Evolutionary conservation across 139 green algal species (phyloP), one percentile per base, ranked within the genome.

Genomic region (Chlamydomonas asymmetrica): DNA sequence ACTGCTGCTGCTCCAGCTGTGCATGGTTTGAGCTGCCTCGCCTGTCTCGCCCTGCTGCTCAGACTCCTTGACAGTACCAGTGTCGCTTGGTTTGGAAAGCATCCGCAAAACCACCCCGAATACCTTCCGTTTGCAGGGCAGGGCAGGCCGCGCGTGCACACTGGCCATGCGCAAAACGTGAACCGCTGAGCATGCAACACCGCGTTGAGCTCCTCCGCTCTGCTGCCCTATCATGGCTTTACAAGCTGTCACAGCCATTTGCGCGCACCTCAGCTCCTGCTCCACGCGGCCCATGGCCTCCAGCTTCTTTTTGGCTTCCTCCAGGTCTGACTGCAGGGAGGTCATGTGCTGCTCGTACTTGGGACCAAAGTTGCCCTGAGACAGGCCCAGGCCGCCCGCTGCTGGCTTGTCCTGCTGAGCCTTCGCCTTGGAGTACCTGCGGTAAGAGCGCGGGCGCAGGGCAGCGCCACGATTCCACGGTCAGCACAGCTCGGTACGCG

Each of bases 311-410:
- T 86, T 78, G 5, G 88, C 83, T 18, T 93, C 88, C 66, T 94
- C 88, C 61, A 98, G 82, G 74, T 90, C 84, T 52, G 89, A 81
- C 77, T 96, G 90, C 82, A 97, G 89, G 76, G 93, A 82, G 34
- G 73, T 77, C 39, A 97, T 72, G 66, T 97, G 93, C 63, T 89
- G 79, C 82, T 98, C 91, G 61, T 97, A 97, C 85, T 97, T 94
- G 37, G 91, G 85, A 0, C 92, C 92, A 62, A 92, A 93, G 80
- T 95, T 89, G 57, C 64, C 75, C 71, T 84, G 78, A 23, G 66
- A 66, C 34, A 88, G 72, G 57, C 84, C 80, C 63, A 77, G 60
- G 23, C 13, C 60, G 29, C 9, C 35, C 2, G 61, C 38, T 62
- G 56, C 66, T 18, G 18, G 6, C 32, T 34, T 59, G 39, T n/a